Base-by-base conservation (phyloP, 2,329 filamentous ascomycete species). In the Exophiala mesophila region DNA sequence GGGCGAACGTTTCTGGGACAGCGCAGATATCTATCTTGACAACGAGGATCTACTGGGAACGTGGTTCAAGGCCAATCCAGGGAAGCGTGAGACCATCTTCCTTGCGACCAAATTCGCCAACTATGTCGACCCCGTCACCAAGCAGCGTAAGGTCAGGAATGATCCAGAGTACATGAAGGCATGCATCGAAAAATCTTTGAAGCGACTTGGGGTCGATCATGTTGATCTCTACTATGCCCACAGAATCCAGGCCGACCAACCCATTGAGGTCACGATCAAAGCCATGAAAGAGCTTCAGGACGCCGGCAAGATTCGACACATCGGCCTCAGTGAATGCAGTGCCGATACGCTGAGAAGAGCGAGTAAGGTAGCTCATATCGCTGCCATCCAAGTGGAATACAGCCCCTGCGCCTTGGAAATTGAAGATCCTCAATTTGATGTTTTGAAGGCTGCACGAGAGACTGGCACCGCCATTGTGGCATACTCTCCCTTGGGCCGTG, bases 341-440 rank as follows among this genome's bases (percentile, higher is more conserved):
- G 66, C 70, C 21, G 58, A 62, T 4, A 72, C 69, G 1, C 64
- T 77, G 24, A 65, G 67, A 13, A 63, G 72, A 28, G 74, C 74
- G 7, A 57, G 58, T 55, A 64, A 62, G 31, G 60, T 76, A 5
- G 64, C 65, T 39, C 70, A 66, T 13, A 70, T 78, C 44, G 62
- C 65, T 16, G 70, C 69, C 8, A 66, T 72, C 15, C 72, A 77
- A 59, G 63, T 72, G 39, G 72, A 74, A 55, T 74, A 70, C 59
- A 68, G 63, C 3, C 66, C 69, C 1, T 74, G 71, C 53, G 60
- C 62, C 3, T 56, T 66, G 23, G 70, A 72, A 41, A 72, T 74
- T 40, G 72, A 76, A 34, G 44, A 49, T 16, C 57, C 63, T 0
- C 46, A 49, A 10, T 47, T 52, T 38, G 47, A 59, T 67, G 18